Evolutionary conservation across 306 rosid species (phyloP).

Genomic region (Hippophae tibetana): DNA sequence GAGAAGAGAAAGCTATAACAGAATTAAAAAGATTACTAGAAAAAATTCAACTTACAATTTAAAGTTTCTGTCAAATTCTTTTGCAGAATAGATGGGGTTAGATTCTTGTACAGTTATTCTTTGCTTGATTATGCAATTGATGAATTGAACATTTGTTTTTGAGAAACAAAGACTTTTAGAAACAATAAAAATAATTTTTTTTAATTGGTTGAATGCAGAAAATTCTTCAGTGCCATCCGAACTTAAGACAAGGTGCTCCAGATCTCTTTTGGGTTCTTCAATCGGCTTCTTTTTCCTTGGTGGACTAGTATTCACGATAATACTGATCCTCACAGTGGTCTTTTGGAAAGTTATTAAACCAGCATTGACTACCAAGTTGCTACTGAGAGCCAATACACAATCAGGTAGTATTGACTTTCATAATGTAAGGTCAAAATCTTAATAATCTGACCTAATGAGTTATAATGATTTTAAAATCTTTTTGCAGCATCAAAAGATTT

Average conservation of each 20-base stretch:
- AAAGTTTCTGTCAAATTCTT: no score
- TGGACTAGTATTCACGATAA: slow-evolving; percentile 37
- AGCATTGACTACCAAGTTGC: slow-evolving; percentile 24
- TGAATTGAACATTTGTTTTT: background rate
- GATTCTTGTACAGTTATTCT: no score
- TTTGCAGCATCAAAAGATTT: slow-evolving; percentile 42
- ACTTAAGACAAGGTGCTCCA: slow-evolving; percentile 11
- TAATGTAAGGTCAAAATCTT: slow-evolving; percentile 1
- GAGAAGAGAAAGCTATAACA: no score
- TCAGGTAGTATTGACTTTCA: slow-evolving; percentile 32
- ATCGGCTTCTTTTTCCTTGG: slow-evolving; percentile 60
- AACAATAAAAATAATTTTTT: background rate
- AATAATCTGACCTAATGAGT: background rate
- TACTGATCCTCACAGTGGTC: slow-evolving; percentile 37
- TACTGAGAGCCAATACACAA: slow-evolving; percentile 13
- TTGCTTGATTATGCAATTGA: background rate
- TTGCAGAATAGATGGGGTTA: no score
- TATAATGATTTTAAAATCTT: background rate
- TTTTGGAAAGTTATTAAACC: slow-evolving; percentile 44
- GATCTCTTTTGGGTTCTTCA: slow-evolving; percentile 5
- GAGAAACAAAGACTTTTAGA: background rate
- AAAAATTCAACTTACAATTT: no score
- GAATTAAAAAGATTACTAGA: no score
- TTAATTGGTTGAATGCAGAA: slow-evolving; percentile 16
- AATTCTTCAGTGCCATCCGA: slow-evolving; percentile 21